Percentiles rank a stretch among this genome's conserved stretches.
phyloP scores from a whole-genome alignment of 805 yeast genomes.

The Starmerella apis region DNA sequence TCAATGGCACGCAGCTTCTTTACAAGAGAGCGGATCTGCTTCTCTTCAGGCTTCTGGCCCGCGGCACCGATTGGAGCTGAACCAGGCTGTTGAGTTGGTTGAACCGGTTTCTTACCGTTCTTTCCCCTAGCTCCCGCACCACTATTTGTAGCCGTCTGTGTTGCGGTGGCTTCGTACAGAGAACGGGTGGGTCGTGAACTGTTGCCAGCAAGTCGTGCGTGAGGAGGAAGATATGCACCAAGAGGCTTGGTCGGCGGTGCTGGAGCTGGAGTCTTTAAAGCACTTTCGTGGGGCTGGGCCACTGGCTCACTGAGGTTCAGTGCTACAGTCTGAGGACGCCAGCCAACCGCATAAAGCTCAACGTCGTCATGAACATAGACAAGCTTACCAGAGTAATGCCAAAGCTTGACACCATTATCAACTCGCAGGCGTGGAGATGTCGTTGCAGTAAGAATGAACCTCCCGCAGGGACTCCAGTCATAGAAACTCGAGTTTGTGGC shows the following conservation, averaged over 20 bases:
- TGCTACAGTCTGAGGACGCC: slow-evolving; percentile 66
- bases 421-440: slow-evolving; percentile 95
- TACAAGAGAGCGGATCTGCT: slow-evolving; percentile 78
- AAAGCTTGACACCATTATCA: slow-evolving; percentile 85
- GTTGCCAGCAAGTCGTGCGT: slow-evolving; percentile 50
- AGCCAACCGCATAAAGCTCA: slow-evolving; percentile 69
- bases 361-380: slow-evolving; percentile 66
- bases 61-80: slow-evolving; percentile 44
- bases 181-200: slow-evolving; percentile 28
- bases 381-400: slow-evolving; percentile 84
- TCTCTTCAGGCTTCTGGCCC: slow-evolving; percentile 57
- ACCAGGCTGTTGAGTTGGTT: not conserved
- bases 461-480: slow-evolving; percentile 97
- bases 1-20: slow-evolving; percentile 96
- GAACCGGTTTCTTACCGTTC: slow-evolving; percentile 7
- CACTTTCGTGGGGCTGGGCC: slow-evolving; percentile 62
- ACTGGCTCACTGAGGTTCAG: slow-evolving; percentile 37
- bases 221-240: slow-evolving; percentile 97
- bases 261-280: slow-evolving; percentile 37
- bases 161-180: slow-evolving; percentile 23
- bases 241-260: slow-evolving; percentile 46
- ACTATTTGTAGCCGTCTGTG: not conserved
- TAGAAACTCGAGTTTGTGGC: slow-evolving; percentile 95
- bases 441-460: slow-evolving; percentile 86
- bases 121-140: slow-evolving; percentile 3